Conservation (phyloP, 305 asterid genomes). For the Plantago rigida region DNA sequence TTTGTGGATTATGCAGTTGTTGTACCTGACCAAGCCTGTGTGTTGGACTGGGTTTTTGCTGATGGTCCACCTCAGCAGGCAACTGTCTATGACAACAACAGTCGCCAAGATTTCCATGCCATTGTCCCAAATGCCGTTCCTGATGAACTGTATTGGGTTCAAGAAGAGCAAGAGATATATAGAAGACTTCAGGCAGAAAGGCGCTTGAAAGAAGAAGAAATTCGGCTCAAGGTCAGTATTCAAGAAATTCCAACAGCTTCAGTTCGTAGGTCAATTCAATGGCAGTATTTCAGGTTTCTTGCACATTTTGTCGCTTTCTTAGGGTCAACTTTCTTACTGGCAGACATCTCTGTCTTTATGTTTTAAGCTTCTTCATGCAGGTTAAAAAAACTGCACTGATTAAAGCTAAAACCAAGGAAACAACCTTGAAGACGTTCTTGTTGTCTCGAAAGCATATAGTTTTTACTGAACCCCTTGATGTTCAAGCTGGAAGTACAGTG, state of each 20-base stretch:
- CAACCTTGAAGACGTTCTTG: constrained; percentile 65
- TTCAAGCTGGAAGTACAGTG: constrained; percentile 77
- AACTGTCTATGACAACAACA: constrained; percentile 61
- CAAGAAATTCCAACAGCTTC: constrained; percentile 23
- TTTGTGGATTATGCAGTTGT: constrained; percentile 49
- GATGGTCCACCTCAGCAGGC: constrained; percentile 82
- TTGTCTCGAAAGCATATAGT: constrained; percentile 88
- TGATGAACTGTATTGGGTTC: constrained; percentile 63
- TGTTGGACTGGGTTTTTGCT: constrained; percentile 95
- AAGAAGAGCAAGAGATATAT: constrained; percentile 58
- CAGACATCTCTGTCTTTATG: constrained; percentile 5
- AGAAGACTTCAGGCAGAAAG: constrained; percentile 65
- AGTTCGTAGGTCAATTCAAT: constrained; percentile 9
- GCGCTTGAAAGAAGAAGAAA: constrained; percentile 57
- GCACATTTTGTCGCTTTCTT: constrained; percentile 7
- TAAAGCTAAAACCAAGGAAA: constrained; percentile 66
- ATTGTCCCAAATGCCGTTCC: constrained; percentile 49
- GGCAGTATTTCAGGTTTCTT: not conserved
- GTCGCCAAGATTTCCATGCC: constrained; percentile 66
- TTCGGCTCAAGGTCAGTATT: constrained; percentile 62
- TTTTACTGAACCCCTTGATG: constrained; percentile 81
- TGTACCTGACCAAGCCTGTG: constrained; percentile 65
- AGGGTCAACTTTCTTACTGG: constrained; percentile 5
- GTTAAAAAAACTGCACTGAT: constrained; percentile 62
- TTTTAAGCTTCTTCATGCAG: constrained; percentile 39